Evolutionary conservation across 2,329 filamentous ascomycete genomes (phyloP).

Genomic region (Aphanoascus verrucosus): DNA sequence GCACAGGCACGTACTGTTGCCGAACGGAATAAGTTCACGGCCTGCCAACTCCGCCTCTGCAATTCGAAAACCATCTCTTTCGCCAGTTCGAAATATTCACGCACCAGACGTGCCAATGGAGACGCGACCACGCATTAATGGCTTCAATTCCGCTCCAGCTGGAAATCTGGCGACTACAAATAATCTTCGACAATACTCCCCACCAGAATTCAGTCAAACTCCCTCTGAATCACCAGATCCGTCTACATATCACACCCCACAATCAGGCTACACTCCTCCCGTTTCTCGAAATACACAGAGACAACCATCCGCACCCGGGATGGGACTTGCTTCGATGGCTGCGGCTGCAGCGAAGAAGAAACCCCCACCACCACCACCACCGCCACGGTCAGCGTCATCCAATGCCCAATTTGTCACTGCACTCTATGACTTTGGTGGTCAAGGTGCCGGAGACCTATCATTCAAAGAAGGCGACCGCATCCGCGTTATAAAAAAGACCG

Average conservation of each 20-base stretch:
- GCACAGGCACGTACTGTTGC: slow-evolving; percentile 35
- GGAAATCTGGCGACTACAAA: slow-evolving; percentile 1
- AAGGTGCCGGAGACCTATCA: slow-evolving; percentile 57
- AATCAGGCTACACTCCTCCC: slow-evolving; percentile 5
- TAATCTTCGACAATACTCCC: slow-evolving; percentile 1
- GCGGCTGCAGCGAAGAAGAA: slow-evolving; percentile 49
- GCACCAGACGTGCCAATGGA: slow-evolving; percentile 19
- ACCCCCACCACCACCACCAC: slow-evolving; percentile 62
- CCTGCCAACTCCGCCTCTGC: slow-evolving; percentile 30
- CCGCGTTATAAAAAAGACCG: slow-evolving; percentile 64
- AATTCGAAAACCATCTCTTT: slow-evolving; percentile 24
- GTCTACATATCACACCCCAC: background rate
- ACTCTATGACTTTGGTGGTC: slow-evolving; percentile 62
- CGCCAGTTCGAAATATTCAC: slow-evolving; percentile 21
- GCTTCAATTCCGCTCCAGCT: slow-evolving; percentile 6
- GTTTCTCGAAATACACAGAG: slow-evolving; percentile 6
- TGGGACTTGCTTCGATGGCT: slow-evolving; percentile 34
- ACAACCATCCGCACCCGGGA: slow-evolving; percentile 26
- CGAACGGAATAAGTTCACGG: slow-evolving; percentile 26
- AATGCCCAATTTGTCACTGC: slow-evolving; percentile 54
- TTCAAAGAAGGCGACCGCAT: slow-evolving; percentile 72
- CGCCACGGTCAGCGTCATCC: slow-evolving; percentile 44
- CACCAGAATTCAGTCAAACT: background rate
- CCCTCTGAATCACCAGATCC: slow-evolving; percentile 1
- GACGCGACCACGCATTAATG: slow-evolving; percentile 22